phyloP scores from a whole-genome alignment of 805 yeast species.

The Vanderwaltozyma yarrowii region DNA sequence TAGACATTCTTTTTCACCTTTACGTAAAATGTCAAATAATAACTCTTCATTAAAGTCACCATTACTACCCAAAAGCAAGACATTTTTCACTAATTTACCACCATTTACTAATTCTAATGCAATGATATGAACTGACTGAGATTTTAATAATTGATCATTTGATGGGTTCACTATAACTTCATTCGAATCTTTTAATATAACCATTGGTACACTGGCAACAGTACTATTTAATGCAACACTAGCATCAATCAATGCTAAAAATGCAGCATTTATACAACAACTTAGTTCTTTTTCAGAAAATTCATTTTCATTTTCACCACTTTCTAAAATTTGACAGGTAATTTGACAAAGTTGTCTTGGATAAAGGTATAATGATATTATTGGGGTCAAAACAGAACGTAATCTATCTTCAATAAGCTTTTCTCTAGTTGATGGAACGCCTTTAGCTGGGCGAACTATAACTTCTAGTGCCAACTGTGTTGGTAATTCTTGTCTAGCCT shows the following conservation, averaged over 20 bases:
- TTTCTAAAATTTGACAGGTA: conserved; percentile 51
- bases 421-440: conserved; percentile 68
- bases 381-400: conserved; percentile 47
- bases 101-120: conserved; percentile 45
- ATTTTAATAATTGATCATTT: conserved; percentile 31
- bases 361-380: conserved; percentile 50
- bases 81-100: conserved; percentile 36
- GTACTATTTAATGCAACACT: conserved; percentile 61
- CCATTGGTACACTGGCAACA: conserved; percentile 47
- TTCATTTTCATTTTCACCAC: conserved; percentile 25
- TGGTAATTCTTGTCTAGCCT: conserved; percentile 75
- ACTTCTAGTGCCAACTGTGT: conserved; percentile 69
- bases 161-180: conserved; percentile 37
- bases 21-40: conserved; percentile 42
- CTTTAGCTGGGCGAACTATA: conserved; percentile 66
- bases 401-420: conserved; percentile 64
- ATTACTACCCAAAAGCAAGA: conserved; percentile 60
- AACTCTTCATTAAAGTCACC: conserved; percentile 58
- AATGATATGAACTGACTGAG: conserved; percentile 54
- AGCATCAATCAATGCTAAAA: conserved; percentile 70
- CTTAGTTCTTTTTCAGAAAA: conserved; percentile 44
- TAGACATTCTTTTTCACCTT: conserved; percentile 40
- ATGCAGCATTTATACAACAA: conserved; percentile 63
- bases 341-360: conserved; percentile 75
- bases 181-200: conserved; percentile 24